phyloP scores from a whole-genome alignment of 306 rosid genomes.

The Oxytropis ochrocephala region DNA sequence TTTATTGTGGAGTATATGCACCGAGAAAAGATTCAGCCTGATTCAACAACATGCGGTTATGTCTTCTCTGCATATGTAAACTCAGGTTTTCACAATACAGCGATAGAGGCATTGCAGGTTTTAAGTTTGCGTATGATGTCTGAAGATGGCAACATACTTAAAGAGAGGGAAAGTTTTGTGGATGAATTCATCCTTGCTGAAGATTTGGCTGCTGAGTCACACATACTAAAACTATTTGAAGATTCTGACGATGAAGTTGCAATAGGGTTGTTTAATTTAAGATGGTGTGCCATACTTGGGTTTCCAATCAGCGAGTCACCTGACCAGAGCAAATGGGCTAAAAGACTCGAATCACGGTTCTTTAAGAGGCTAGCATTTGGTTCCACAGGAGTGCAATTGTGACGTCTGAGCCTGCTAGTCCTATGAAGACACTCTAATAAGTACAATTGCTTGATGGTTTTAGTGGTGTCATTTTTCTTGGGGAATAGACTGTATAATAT shows the following conservation, averaged over 20 bases:
- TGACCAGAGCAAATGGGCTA: constrained; percentile 61
- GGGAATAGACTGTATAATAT: neutral
- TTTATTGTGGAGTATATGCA: constrained; percentile 61
- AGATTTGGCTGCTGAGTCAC: constrained; percentile 43
- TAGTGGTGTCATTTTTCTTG: neutral
- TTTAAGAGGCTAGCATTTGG: neutral
- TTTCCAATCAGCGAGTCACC: constrained; percentile 49
- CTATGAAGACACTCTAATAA: neutral
- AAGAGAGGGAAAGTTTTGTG: constrained; percentile 23
- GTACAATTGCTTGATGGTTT: neutral
- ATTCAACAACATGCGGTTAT: constrained; percentile 46
- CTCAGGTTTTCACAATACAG: constrained; percentile 51
- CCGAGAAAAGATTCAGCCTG: constrained; percentile 53
- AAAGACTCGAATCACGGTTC: constrained; percentile 36
- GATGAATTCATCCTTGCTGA: constrained; percentile 49
- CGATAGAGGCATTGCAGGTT: constrained; percentile 66
- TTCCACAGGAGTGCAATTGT: neutral
- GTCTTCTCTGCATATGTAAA: constrained; percentile 65
- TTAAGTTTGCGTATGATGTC: constrained; percentile 55
- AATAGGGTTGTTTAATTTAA: constrained; percentile 61
- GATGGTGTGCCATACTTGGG: constrained; percentile 67
- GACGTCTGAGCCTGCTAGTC: neutral
- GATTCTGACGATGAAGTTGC: constrained; percentile 42
- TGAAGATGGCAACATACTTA: constrained; percentile 26
- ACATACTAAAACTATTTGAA: constrained; percentile 44